These are phyloP conservation scores for Vitis cinerea DNA, from an alignment of 164 flowering plant species.

Conservation along the genomic window DNA sequence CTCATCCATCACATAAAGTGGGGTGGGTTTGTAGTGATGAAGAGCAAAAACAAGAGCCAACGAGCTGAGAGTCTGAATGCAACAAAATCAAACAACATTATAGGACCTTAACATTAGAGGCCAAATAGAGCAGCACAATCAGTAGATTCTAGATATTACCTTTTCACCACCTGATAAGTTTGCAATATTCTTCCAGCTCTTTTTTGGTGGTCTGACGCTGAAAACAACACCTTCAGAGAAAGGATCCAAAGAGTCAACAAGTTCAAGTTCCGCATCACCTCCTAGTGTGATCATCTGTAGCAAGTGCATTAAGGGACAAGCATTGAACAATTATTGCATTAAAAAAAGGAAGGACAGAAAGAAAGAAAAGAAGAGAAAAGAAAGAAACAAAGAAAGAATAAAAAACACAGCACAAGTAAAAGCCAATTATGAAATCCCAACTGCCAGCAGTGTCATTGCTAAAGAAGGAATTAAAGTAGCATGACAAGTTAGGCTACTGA, in stretches of 20 bases:
- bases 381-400: background rate
- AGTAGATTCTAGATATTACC: slow-evolving; percentile 36
- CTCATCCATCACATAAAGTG: slow-evolving; percentile 99
- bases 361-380: background rate
- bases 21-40: slow-evolving; percentile 99
- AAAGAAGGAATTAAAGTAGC: background rate
- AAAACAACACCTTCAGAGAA: slow-evolving; percentile 99
- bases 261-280: slow-evolving; percentile 98
- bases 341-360: background rate
- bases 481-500: too few species aligned
- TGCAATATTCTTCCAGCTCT: slow-evolving; percentile 99
- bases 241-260: slow-evolving; percentile 98
- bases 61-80: slow-evolving; percentile 92
- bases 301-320: background rate
- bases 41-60: slow-evolving; percentile 96
- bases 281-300: slow-evolving; percentile 99
- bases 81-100: slow-evolving; percentile 3
- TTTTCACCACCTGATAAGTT: slow-evolving; percentile 99
- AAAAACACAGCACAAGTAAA: background rate
- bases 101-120: background rate
- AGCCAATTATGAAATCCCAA: background rate
- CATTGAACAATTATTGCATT: background rate
- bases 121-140: background rate
- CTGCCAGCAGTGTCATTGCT: background rate
- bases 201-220: slow-evolving; percentile 98